A percentile compares a stretch with the other conserved stretches of the same genome.
These are phyloP conservation scores for Phytophthora lateralis DNA, from an alignment of 352 stramenopile species.

Conservation along the genomic window DNA sequence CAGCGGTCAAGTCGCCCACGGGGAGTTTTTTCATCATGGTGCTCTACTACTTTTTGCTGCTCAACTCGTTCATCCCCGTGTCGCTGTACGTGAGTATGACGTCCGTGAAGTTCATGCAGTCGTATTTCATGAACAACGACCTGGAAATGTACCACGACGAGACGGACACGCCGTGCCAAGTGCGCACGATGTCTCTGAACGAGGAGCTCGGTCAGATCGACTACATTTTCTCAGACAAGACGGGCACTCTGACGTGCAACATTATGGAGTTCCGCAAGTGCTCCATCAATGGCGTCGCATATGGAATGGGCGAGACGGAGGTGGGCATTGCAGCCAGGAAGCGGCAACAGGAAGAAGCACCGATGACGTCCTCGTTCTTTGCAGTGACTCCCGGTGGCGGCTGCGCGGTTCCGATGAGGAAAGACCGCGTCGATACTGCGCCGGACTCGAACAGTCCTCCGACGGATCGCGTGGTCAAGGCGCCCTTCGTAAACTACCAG, in stretches of 20 bases:
- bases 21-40: conserved; percentile 91
- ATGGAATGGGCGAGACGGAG: conserved; percentile 91
- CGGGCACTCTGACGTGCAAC: conserved; percentile 95
- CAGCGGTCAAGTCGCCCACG: conserved; percentile 56
- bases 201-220: conserved; percentile 94
- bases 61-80: conserved; percentile 95
- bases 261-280: conserved; percentile 98
- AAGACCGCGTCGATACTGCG: conserved; percentile 43
- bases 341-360: conserved; percentile 54
- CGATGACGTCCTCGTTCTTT: conserved; percentile 35
- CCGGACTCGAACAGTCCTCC: conserved; percentile 29
- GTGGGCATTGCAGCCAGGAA: conserved; percentile 79
- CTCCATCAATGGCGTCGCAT: conserved; percentile 93
- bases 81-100: conserved; percentile 95
- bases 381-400: conserved; percentile 32
- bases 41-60: conserved; percentile 93
- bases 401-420: conserved; percentile 32
- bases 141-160: conserved; percentile 94
- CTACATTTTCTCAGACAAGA: conserved; percentile 96
- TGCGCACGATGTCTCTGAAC: conserved; percentile 93
- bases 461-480: conserved; percentile 60
- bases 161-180: conserved; percentile 92
- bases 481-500: conserved; percentile 90
- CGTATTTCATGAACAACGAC: conserved; percentile 92
- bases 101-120: conserved; percentile 93